A percentile compares a stretch with the other conserved stretches of the same genome.
Evolutionary conservation across 495 filamentous ascomycete species (phyloP).

Genomic region (Friedmanniomyces endolithicus): DNA sequence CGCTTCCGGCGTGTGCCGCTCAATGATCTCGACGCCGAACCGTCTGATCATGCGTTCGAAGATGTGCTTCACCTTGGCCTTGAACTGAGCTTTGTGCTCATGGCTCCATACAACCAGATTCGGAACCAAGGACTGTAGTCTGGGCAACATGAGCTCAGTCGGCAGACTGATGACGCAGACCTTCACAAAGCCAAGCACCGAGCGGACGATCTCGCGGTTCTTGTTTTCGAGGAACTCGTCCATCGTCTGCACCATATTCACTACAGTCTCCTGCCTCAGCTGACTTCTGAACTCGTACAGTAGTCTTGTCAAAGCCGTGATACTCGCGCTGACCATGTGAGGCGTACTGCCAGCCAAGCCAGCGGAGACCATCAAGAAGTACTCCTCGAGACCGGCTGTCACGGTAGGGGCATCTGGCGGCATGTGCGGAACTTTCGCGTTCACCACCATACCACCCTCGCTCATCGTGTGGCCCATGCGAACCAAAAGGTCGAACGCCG

Average conservation of each 20-base stretch:
- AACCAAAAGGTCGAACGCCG: constrained; percentile 83
- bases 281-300: constrained; percentile 70
- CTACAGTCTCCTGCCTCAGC: constrained; percentile 46
- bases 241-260: constrained; percentile 79
- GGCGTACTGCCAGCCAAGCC: constrained; percentile 82
- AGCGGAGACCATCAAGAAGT: constrained; percentile 95
- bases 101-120: constrained; percentile 92
- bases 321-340: constrained; percentile 89
- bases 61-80: constrained; percentile 94
- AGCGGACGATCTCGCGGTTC: constrained; percentile 89
- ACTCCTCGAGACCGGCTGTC: constrained; percentile 74
- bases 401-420: constrained; percentile 61
- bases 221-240: constrained; percentile 79
- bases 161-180: constrained; percentile 81
- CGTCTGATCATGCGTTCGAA: constrained; percentile 82
- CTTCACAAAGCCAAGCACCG: constrained; percentile 89
- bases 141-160: constrained; percentile 56
- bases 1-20: constrained; percentile 62
- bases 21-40: constrained; percentile 70
- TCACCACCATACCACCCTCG: constrained; percentile 63
- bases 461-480: constrained; percentile 72
- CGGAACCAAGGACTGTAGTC: constrained; percentile 62
- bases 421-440: constrained; percentile 77
- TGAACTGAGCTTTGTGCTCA: constrained; percentile 93
- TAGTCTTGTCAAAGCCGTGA: constrained; percentile 80